phyloP scores from a whole-genome alignment of 1,139 yeast genomes.

The Pneumocystis sp. region DNA sequence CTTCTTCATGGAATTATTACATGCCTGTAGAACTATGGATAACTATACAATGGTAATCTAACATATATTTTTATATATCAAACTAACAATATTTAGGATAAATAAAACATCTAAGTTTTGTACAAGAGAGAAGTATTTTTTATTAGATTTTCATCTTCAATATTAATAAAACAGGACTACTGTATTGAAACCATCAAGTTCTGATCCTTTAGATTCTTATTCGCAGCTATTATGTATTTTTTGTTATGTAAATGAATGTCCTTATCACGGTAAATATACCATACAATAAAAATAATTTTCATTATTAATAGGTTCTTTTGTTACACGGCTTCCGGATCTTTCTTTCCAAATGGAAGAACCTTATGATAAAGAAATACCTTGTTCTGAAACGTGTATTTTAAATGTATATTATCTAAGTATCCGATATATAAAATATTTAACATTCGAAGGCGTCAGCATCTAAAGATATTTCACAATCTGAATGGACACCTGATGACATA shows the following conservation, averaged over 20 bases:
- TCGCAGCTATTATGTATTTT: constrained; percentile 12
- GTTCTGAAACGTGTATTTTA: constrained; percentile 10
- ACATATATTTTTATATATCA: neutral
- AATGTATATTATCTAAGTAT: constrained; percentile 3
- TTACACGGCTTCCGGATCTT: constrained; percentile 5
- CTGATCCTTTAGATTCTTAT: constrained; percentile 12
- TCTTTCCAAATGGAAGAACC: constrained; percentile 4
- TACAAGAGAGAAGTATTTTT: neutral
- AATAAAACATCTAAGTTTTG: neutral
- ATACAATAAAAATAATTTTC: neutral
- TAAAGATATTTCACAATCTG: constrained; percentile 1
- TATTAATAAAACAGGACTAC: neutral
- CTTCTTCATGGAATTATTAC: constrained; percentile 1
- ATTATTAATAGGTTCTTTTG: constrained; percentile 5
- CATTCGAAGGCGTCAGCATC: neutral
- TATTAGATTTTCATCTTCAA: neutral
- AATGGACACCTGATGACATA: constrained; percentile 5
- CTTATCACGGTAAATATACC: constrained; percentile 12
- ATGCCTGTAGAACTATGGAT: neutral
- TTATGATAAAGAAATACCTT: constrained; percentile 8
- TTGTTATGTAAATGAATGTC: constrained; percentile 14
- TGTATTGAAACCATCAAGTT: neutral
- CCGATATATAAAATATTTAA: neutral
- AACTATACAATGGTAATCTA: neutral
- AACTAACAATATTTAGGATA: neutral